phyloP scores from a whole-genome alignment of 176 grass and related monocot species.

The Avena eriantha region DNA sequence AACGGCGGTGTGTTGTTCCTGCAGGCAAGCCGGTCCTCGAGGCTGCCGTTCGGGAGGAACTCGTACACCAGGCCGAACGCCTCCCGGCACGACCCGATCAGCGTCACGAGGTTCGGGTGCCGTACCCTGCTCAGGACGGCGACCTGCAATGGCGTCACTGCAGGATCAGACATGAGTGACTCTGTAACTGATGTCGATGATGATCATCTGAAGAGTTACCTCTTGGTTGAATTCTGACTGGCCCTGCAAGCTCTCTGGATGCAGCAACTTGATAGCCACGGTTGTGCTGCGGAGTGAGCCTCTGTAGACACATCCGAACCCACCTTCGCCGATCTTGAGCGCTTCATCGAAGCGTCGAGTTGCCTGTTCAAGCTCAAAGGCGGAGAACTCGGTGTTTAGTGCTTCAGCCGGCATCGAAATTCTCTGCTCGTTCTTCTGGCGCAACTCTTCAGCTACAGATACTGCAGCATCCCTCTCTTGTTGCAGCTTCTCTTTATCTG shows the following conservation, averaged over 20 bases:
- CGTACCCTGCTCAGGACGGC: constrained; percentile 59
- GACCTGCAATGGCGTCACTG: constrained; percentile 56
- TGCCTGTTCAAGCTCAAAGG: constrained; percentile 57
- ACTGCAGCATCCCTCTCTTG: constrained; percentile 52
- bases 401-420: constrained; percentile 18
- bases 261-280: constrained; percentile 69
- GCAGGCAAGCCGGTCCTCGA: constrained; percentile 58
- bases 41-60: constrained; percentile 81
- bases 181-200: neutral
- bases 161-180: neutral
- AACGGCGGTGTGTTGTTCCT: constrained; percentile 52
- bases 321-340: constrained; percentile 65
- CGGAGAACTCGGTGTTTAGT: constrained; percentile 55
- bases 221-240: constrained; percentile 64
- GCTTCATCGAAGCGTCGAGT: constrained; percentile 47
- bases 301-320: constrained; percentile 56
- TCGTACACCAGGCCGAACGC: constrained; percentile 63
- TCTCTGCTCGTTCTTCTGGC: constrained; percentile 31
- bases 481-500: constrained; percentile 47
- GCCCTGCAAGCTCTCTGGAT: constrained; percentile 45
- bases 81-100: constrained; percentile 73
- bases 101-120: constrained; percentile 80
- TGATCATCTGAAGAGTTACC: constrained; percentile 43
- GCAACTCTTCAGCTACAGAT: constrained; percentile 44
- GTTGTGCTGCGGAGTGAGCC: constrained; percentile 63